phyloP scores from a whole-genome alignment of 2,329 filamentous ascomycete species.

The Westerdykella ornata region DNA sequence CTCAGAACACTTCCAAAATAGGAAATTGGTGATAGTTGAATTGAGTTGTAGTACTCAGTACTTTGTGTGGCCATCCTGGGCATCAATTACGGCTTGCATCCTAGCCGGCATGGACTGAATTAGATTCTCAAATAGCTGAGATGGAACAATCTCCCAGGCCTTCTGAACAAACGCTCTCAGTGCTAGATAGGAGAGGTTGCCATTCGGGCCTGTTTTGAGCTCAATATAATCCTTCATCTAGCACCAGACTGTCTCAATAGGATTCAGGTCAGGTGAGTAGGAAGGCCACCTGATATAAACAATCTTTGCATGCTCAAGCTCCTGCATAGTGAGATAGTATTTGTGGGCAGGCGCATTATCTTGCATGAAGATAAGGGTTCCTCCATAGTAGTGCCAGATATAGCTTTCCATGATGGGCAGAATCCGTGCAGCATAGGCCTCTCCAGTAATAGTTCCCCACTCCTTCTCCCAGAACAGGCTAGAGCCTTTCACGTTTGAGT shows the following conservation, averaged over 20 bases:
- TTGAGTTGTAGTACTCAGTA: not conserved
- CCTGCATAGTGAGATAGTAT: not conserved
- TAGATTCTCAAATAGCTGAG: not conserved
- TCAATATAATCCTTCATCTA: constrained; percentile 8
- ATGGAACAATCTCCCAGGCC: not conserved
- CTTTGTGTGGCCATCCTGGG: not conserved
- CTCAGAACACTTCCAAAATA: not conserved
- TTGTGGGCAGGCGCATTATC: constrained; percentile 4
- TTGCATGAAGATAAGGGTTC: constrained; percentile 6
- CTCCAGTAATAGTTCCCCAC: constrained; percentile 5
- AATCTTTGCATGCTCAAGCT: constrained; percentile 1
- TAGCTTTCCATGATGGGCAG: constrained; percentile 7
- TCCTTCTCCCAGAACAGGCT: constrained; percentile 10
- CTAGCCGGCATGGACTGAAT: constrained; percentile 1
- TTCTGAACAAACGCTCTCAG: not conserved
- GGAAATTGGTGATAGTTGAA: not conserved
- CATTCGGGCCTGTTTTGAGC: not conserved
- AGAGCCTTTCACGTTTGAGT: constrained; percentile 1
- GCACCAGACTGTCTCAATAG: constrained; percentile 7
- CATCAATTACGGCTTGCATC: constrained; percentile 5
- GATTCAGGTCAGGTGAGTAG: constrained; percentile 7
- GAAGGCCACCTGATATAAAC: constrained; percentile 3
- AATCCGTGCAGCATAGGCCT: constrained; percentile 5
- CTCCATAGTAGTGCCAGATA: constrained; percentile 3
- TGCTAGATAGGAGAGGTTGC: not conserved